These are phyloP conservation scores for Colletotrichum coccodes DNA, from an alignment of 2,329 filamentous ascomycete genomes.

Conservation along the genomic window DNA sequence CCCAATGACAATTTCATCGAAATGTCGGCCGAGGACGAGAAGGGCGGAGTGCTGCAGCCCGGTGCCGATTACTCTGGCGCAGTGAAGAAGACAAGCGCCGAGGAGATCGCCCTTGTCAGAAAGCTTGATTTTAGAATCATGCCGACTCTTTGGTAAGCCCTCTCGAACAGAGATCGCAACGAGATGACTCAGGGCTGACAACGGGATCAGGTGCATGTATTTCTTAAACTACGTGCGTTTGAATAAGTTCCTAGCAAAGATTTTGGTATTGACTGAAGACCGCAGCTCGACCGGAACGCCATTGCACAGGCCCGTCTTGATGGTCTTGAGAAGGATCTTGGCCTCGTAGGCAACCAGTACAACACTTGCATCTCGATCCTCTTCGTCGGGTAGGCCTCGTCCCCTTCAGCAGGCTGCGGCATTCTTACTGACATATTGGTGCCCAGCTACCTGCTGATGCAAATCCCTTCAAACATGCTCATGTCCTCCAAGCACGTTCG, in stretches of 20 bases:
- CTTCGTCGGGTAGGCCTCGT: conserved; percentile 57
- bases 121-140: conserved; percentile 50
- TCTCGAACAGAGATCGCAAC: accelerated
- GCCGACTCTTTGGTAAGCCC: conserved; percentile 47
- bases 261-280: neutral
- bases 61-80: conserved; percentile 47
- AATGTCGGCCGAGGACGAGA: conserved; percentile 35
- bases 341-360: conserved; percentile 58
- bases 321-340: conserved; percentile 62
- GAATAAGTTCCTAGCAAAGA: accelerated
- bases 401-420: neutral
- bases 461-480: conserved; percentile 58
- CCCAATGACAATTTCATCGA: conserved; percentile 39
- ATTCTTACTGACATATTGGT: neutral
- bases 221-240: conserved; percentile 48
- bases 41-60: conserved; percentile 35
- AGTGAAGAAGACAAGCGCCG: conserved; percentile 42
- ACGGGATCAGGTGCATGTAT: conserved; percentile 43
- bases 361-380: conserved; percentile 59
- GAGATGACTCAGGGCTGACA: neutral
- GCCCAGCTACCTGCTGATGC: conserved; percentile 54
- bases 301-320: conserved; percentile 67
- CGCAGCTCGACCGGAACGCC: conserved; percentile 60
- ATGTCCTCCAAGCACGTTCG: conserved; percentile 49
- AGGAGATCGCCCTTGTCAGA: conserved; percentile 48